These are phyloP conservation scores for Pleurotus eryngii DNA, from an alignment of 768 basidiomycete species.

Conservation along the genomic window DNA sequence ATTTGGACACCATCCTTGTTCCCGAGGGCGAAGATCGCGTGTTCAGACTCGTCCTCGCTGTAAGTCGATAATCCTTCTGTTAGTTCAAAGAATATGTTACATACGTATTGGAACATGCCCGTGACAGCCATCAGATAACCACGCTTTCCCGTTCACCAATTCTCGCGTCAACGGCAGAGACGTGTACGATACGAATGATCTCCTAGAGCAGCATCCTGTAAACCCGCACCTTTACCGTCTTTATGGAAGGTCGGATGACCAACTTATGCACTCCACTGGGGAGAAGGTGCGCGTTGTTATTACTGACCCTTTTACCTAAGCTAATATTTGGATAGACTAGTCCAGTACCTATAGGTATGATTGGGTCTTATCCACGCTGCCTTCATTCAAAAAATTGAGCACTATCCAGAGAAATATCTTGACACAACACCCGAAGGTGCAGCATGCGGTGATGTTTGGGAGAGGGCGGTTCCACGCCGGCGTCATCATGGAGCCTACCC, in stretches of 20 bases:
- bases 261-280: slow-evolving; percentile 40
- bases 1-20: slow-evolving; percentile 8
- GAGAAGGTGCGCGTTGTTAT: slow-evolving; percentile 31
- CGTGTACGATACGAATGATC: slow-evolving; percentile 39
- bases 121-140: neutral
- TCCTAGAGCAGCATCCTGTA: slow-evolving; percentile 38
- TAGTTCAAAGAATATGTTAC: neutral
- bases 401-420: slow-evolving; percentile 35
- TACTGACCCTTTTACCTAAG: neutral
- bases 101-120: neutral
- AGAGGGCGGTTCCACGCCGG: slow-evolving; percentile 31
- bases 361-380: neutral
- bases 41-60: slow-evolving; percentile 9
- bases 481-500: slow-evolving; percentile 27
- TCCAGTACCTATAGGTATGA: slow-evolving; percentile 30
- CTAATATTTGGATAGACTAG: slow-evolving; percentile 24
- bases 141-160: slow-evolving; percentile 20
- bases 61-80: neutral
- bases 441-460: slow-evolving; percentile 35
- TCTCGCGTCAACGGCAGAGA: slow-evolving; percentile 28
- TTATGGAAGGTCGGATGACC: slow-evolving; percentile 35
- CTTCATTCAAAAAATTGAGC: slow-evolving; percentile 12
- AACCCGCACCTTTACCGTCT: slow-evolving; percentile 32
- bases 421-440: slow-evolving; percentile 23
- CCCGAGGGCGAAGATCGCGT: slow-evolving; percentile 7